Conservation (phyloP, 164 flowering plant species). For the Liriodendron chinense region DNA sequence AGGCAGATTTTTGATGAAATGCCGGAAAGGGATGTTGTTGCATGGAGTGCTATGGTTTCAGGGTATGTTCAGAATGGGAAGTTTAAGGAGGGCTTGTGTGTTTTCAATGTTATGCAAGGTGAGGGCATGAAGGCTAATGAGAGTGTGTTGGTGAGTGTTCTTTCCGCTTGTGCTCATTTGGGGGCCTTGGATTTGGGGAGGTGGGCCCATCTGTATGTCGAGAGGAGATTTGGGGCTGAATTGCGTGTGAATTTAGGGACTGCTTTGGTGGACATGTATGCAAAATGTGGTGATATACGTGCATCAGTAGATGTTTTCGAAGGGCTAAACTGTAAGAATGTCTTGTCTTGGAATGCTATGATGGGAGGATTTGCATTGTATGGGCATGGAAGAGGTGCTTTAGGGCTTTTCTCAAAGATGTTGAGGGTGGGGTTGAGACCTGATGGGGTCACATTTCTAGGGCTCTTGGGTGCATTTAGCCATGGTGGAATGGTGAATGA, state of each 20-base stretch:
- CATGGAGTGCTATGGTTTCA: slow-evolving; percentile 8
- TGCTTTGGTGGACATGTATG: slow-evolving; percentile 55
- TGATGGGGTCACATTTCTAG: slow-evolving; percentile 12
- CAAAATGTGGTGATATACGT: slow-evolving; percentile 43
- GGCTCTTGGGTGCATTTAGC: slow-evolving; percentile 4
- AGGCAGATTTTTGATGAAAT: slow-evolving; percentile 8
- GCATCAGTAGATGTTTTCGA: not conserved
- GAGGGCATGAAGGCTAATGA: slow-evolving; percentile 7
- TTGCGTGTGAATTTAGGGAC: slow-evolving; percentile 12
- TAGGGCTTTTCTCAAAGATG: slow-evolving; percentile 8
- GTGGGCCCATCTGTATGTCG: slow-evolving; percentile 6
- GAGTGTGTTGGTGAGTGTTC: slow-evolving; percentile 10
- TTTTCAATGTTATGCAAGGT: slow-evolving; percentile 6
- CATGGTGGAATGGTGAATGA: slow-evolving; percentile 11
- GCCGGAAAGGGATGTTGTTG: slow-evolving; percentile 10
- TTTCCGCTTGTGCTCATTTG: slow-evolving; percentile 10
- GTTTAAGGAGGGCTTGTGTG: slow-evolving; percentile 8
- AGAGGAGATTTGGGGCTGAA: slow-evolving; percentile 4
- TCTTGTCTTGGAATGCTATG: slow-evolving; percentile 11
- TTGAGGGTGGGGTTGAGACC: slow-evolving; percentile 5
- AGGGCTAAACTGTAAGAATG: not conserved
- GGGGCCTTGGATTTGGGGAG: slow-evolving; percentile 8
- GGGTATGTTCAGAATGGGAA: slow-evolving; percentile 7
- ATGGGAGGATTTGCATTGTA: slow-evolving; percentile 8
- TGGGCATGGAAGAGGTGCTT: slow-evolving; percentile 7